phyloP scores from a whole-genome alignment of 306 rosid genomes.

The Corylus avellana region DNA sequence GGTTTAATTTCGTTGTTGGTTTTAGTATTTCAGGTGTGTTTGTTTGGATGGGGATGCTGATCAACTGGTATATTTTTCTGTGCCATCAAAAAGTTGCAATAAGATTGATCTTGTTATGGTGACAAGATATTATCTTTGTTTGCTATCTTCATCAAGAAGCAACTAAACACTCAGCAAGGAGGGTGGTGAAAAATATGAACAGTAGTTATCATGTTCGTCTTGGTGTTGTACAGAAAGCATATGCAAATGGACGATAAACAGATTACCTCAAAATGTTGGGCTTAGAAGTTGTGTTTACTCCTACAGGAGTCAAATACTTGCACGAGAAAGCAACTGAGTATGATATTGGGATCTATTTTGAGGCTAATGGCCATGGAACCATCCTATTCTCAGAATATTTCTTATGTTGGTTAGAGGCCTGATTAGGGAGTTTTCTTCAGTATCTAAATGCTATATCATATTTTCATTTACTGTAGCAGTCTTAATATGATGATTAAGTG shows the following conservation, averaged over 20 bases:
- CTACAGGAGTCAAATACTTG: conserved; percentile 89
- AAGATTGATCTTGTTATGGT: conserved; percentile 77
- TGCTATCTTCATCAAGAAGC: conserved; percentile 78
- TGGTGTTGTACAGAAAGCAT: too few species aligned
- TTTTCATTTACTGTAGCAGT: conserved; percentile 23
- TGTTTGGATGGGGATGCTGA: conserved; percentile 99
- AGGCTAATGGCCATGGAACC: conserved; percentile 98
- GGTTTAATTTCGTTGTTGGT: conserved; percentile 34
- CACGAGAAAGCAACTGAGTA: conserved; percentile 80
- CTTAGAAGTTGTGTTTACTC: conserved; percentile 75
- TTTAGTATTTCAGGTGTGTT: conserved; percentile 85
- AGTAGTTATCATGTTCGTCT: too few species aligned
- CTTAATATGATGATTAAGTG: conserved; percentile 17
- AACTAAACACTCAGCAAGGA: conserved; percentile 56
- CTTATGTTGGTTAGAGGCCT: conserved; percentile 47
- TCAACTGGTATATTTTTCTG: conserved; percentile 79
- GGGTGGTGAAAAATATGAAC: too few species aligned
- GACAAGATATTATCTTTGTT: conserved; percentile 82
- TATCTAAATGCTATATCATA: conserved; percentile 46
- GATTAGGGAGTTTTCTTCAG: conserved; percentile 44
- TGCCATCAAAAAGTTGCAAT: conserved; percentile 48
- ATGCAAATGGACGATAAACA: conserved; percentile 10
- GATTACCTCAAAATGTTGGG: conserved; percentile 70
- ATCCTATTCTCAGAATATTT: conserved; percentile 72
- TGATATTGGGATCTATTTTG: conserved; percentile 92